A percentile compares a stretch with the other conserved stretches of the same genome.
Evolutionary conservation across 805 yeast genomes (phyloP).

Genomic region (Kuraishia capsulata): DNA sequence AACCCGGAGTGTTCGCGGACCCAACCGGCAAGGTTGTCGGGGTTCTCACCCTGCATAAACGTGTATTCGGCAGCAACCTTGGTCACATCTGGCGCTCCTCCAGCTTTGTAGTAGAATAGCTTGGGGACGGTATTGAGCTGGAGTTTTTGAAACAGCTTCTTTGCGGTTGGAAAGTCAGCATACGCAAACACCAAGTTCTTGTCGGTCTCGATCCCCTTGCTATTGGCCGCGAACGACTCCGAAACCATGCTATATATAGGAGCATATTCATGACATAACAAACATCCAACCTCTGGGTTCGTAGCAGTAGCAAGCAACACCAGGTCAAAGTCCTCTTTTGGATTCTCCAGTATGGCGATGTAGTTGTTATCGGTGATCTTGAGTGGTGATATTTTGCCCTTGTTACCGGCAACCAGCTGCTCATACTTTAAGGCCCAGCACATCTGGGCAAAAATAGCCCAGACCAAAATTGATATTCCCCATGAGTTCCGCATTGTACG

Average conservation of each 20-base stretch:
- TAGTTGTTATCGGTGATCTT: conserved; percentile 54
- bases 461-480: conserved; percentile 3
- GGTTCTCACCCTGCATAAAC: conserved; percentile 34
- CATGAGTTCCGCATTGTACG: neutral
- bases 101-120: conserved; percentile 40
- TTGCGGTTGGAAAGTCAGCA: conserved; percentile 61
- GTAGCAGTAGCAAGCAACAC: conserved; percentile 66
- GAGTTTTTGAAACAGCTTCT: conserved; percentile 41
- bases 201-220: conserved; percentile 38
- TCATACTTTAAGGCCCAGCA: conserved; percentile 2
- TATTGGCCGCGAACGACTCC: conserved; percentile 39
- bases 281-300: conserved; percentile 66
- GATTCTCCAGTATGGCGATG: conserved; percentile 45
- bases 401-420: conserved; percentile 3
- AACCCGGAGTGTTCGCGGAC: conserved; percentile 23
- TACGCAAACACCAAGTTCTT: conserved; percentile 54
- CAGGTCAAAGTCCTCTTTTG: conserved; percentile 60
- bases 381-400: conserved; percentile 22
- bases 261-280: conserved; percentile 57
- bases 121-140: conserved; percentile 72
- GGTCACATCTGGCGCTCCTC: conserved; percentile 18
- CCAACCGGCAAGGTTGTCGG: conserved; percentile 23
- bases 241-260: conserved; percentile 61
- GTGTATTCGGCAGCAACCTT: conserved; percentile 28
- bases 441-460: conserved; percentile 1